Evolutionary conservation across 768 basidiomycete species (phyloP).

Genomic region (Hemileccinum impolitum): DNA sequence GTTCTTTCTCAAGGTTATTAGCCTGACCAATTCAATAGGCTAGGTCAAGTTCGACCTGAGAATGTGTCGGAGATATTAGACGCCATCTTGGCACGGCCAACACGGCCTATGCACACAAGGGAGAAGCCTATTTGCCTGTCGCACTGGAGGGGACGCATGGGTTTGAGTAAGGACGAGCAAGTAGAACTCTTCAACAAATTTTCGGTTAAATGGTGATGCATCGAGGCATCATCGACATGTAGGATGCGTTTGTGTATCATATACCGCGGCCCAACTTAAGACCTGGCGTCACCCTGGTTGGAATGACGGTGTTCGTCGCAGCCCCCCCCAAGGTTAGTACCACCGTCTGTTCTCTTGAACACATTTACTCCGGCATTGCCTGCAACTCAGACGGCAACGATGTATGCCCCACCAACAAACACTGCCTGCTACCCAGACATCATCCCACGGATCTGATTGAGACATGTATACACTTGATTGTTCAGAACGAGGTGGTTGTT

Average conservation of each 20-base stretch:
- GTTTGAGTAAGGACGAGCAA: constrained; percentile 58
- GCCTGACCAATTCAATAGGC: constrained; percentile 38
- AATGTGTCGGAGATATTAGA: constrained; percentile 56
- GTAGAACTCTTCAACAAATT: constrained; percentile 31
- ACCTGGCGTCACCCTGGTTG: background rate
- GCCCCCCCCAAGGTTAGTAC: background rate
- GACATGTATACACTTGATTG: constrained; percentile 57
- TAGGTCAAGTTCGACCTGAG: constrained; percentile 56
- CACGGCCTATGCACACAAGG: constrained; percentile 24
- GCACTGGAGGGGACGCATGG: constrained; percentile 75
- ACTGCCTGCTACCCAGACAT: constrained; percentile 45
- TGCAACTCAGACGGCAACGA: constrained; percentile 29
- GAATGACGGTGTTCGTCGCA: background rate
- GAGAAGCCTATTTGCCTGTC: constrained; percentile 40
- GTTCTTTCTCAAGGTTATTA: background rate
- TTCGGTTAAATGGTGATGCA: background rate
- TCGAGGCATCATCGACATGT: background rate
- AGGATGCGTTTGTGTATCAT: background rate
- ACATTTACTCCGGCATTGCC: background rate
- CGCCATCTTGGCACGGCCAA: constrained; percentile 34
- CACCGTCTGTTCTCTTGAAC: constrained; percentile 27
- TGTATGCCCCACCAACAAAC: constrained; percentile 40
- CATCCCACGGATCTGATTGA: constrained; percentile 67
- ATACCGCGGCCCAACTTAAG: background rate
- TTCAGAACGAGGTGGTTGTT: constrained; percentile 38